Base-by-base conservation (phyloP, 2,329 filamentous ascomycete genomes). In the Aspergillus latus region DNA sequence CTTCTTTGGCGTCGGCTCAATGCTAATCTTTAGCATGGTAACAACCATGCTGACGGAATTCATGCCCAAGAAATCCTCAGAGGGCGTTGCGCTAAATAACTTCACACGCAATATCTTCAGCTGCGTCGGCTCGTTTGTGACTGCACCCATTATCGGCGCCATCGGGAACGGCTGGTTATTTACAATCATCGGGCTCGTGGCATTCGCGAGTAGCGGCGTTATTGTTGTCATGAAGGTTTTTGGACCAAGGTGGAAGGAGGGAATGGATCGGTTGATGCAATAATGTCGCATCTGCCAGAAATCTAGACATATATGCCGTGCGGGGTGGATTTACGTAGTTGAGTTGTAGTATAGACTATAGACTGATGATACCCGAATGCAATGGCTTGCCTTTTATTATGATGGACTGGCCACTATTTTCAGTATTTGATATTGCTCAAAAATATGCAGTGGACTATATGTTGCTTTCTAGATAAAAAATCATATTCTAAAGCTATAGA, bases 11-110 rank as follows among this genome's bases (percentile, higher is more conserved):
- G 64, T 89, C 3, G 87, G 88, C 2, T 87, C 83, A 32, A 94
- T 95, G 90, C 79, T 94, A 3, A 86, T 92, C 30, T 92, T 90
- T 73, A 82, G 84, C 48, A 82, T 85, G 63, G 80, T 84, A 0
- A 92, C 89, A 0, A 94, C 90, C 0, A 92, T 94, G 88, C 77
- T 94, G 62, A 93, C 90, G 0, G 90, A 94, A 68, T 92, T 93
- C 67, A 87, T 93, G 80, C 88, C 88, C 11, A 81, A 84, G 42
- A 80, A 82, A 60, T 87, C 86, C 49, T 88, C 85, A 3, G 83
- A 83, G 9, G 89, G 89, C 1, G 88, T 93, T 2, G 90, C 90
- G 0, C 78, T 92, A 43, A 92, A 93, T 72, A 93, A 93, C 68
- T 90, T 93, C 66, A 79, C 90, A 50, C 79, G 90, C 47, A 94